Conservation (phyloP, 2,329 filamentous ascomycete genomes). For the Neocatenulostroma microsporum region DNA sequence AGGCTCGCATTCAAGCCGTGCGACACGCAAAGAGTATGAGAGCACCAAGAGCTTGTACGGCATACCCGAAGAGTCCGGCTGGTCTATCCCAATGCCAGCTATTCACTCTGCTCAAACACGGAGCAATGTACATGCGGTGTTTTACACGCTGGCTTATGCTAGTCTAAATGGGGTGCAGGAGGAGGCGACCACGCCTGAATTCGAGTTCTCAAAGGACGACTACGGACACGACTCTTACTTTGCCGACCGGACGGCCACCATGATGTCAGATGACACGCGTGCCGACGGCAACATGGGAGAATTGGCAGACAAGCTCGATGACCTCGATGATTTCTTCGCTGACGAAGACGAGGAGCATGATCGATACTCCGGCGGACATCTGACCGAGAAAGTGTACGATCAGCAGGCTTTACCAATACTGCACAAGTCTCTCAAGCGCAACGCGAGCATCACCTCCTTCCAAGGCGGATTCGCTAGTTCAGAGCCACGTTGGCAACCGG, state of each 20-base stretch:
- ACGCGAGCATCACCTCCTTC: slow-evolving; percentile 65
- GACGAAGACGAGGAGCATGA: slow-evolving; percentile 39
- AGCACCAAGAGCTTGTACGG: slow-evolving; percentile 91
- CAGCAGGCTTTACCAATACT: slow-evolving; percentile 87
- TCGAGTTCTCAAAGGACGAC: slow-evolving; percentile 89
- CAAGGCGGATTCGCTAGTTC: slow-evolving; percentile 69
- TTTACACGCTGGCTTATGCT: slow-evolving; percentile 58
- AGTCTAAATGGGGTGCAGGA: slow-evolving; percentile 41
- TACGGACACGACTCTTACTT: slow-evolving; percentile 72
- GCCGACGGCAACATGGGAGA: slow-evolving; percentile 71
- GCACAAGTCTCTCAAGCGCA: slow-evolving; percentile 68
- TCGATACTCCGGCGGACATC: slow-evolving; percentile 28
- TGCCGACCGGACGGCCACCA: slow-evolving; percentile 71
- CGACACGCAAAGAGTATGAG: slow-evolving; percentile 88
- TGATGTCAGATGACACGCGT: slow-evolving; percentile 78
- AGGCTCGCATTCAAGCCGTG: slow-evolving; percentile 67
- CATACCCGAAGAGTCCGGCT: slow-evolving; percentile 89
- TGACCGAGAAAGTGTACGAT: slow-evolving; percentile 77
- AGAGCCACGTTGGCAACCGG: slow-evolving; percentile 55
- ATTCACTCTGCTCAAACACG: slow-evolving; percentile 80
- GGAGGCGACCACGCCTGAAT: slow-evolving; percentile 66
- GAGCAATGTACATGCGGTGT: slow-evolving; percentile 89
- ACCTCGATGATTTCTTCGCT: slow-evolving; percentile 49
- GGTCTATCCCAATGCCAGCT: slow-evolving; percentile 90
- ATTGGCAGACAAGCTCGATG: slow-evolving; percentile 56